Evolutionary conservation across 2,329 filamentous ascomycete species (phyloP).

Genomic region (Thermoascus crustaceus): DNA sequence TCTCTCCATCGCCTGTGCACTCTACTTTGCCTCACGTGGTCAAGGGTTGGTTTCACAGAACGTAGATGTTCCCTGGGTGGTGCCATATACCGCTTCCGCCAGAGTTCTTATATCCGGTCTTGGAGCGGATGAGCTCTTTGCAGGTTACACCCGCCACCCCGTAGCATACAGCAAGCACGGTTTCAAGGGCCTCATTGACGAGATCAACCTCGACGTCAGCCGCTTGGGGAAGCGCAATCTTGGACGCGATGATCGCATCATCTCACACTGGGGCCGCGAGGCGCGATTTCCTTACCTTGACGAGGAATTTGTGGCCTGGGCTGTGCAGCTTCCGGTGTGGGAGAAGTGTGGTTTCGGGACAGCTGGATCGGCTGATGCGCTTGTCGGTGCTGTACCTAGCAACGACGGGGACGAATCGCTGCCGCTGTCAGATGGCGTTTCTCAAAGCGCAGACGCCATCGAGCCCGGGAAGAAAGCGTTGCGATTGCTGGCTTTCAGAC

Average conservation of each 20-base stretch:
- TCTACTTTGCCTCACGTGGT: constrained; percentile 91
- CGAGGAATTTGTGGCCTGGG: constrained; percentile 75
- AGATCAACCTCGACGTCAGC: constrained; percentile 76
- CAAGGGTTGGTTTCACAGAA: constrained; percentile 42
- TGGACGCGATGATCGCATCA: constrained; percentile 84
- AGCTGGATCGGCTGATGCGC: constrained; percentile 22
- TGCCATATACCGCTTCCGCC: constrained; percentile 58
- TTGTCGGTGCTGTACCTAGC: no score
- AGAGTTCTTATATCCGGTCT: constrained; percentile 84
- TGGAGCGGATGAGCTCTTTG: constrained; percentile 93
- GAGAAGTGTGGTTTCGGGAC: constrained; percentile 83
- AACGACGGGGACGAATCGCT: no score
- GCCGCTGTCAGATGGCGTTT: no score
- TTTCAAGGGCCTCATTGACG: constrained; percentile 64
- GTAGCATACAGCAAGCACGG: constrained; percentile 64
- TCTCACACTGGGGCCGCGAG: constrained; percentile 83
- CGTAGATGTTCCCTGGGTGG: constrained; percentile 8
- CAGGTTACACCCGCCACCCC: constrained; percentile 78
- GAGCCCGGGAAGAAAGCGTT: constrained; percentile 77
- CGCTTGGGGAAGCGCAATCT: constrained; percentile 90
- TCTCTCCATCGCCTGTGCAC: constrained; percentile 79
- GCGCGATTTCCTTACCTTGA: constrained; percentile 87
- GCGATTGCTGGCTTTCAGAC: constrained; percentile 63
- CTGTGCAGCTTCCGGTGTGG: constrained; percentile 64
- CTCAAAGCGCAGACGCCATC: constrained; percentile 39